A percentile compares a stretch with the other conserved stretches of the same genome.
Conservation (phyloP, 2,329 filamentous ascomycete genomes). For the Fusarium humuli region DNA sequence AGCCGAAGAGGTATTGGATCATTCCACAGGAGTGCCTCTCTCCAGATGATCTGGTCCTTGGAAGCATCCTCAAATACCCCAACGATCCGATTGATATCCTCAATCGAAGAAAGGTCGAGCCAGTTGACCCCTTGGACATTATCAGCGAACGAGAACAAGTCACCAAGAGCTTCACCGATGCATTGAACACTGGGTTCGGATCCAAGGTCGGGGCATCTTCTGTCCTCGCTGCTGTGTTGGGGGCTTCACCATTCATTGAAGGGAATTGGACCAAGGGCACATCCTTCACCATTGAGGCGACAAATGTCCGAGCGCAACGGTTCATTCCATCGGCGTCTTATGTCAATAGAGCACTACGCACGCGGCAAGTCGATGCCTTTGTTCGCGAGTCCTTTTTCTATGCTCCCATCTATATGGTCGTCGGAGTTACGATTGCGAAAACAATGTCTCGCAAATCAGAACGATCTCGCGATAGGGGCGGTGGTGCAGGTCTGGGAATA, state of each 20-base stretch:
- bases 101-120: conserved; percentile 14
- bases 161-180: conserved; percentile 26
- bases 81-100: conserved; percentile 29
- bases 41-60: conserved; percentile 23
- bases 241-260: conserved; percentile 16
- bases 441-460: conserved; percentile 2
- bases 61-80: conserved; percentile 24
- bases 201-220: conserved; percentile 25
- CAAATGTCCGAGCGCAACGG: neutral
- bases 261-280: conserved; percentile 6
- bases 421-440: conserved; percentile 26
- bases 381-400: conserved; percentile 22
- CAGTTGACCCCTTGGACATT: conserved; percentile 9
- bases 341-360: neutral
- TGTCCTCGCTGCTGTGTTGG: conserved; percentile 27
- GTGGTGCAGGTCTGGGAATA: conserved; percentile 19
- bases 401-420: conserved; percentile 29
- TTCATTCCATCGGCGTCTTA: neutral
- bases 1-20: conserved; percentile 30
- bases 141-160: conserved; percentile 27
- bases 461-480: conserved; percentile 8
- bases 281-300: neutral
- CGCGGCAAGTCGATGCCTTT: neutral
- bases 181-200: conserved; percentile 11
- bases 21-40: conserved; percentile 25